phyloP scores from a whole-genome alignment of 768 basidiomycete genomes.

The Naganishia vishniacii region DNA sequence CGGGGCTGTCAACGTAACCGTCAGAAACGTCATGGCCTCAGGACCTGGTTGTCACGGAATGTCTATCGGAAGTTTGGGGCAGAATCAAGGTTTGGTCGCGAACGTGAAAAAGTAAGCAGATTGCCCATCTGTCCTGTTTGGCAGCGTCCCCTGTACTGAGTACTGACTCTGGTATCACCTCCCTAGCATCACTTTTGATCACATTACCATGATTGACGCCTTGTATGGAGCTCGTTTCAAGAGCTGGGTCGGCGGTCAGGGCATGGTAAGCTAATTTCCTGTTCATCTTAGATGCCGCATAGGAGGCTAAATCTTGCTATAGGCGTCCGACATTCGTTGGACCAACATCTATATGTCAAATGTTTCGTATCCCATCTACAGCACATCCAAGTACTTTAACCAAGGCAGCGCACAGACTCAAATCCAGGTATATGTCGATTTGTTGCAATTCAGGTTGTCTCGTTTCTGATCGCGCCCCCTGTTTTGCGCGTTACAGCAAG shows the following conservation, averaged over 20 bases:
- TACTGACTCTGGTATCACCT: too few relatives aligned
- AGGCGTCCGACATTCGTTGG: too few relatives aligned
- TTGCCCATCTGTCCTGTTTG: background rate
- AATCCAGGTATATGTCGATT: background rate
- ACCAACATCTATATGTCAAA: constrained; percentile 52
- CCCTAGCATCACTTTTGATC: constrained; percentile 50
- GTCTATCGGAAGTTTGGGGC: constrained; percentile 54
- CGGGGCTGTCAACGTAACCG: constrained; percentile 53
- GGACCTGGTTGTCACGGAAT: constrained; percentile 54
- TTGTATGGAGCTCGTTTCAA: constrained; percentile 55
- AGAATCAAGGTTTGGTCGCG: constrained; percentile 49
- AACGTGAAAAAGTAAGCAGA: constrained; percentile 49
- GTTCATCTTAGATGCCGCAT: constrained; percentile 36
- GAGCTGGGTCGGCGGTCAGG: constrained; percentile 55
- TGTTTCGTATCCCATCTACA: constrained; percentile 53
- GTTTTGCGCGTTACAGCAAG: constrained; percentile 22
- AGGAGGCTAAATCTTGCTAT: too few relatives aligned
- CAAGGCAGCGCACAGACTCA: constrained; percentile 25
- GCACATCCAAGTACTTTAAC: constrained; percentile 53
- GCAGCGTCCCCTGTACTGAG: too few relatives aligned
- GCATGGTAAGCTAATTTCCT: constrained; percentile 45
- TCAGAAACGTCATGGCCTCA: constrained; percentile 52
- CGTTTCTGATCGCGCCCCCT: background rate
- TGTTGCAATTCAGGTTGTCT: too few relatives aligned
- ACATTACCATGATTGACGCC: constrained; percentile 56